Evolutionary conservation across 768 basidiomycete genomes (phyloP), one percentile per base, ranked within the genome.

Genomic region (Boletus bicolor): DNA sequence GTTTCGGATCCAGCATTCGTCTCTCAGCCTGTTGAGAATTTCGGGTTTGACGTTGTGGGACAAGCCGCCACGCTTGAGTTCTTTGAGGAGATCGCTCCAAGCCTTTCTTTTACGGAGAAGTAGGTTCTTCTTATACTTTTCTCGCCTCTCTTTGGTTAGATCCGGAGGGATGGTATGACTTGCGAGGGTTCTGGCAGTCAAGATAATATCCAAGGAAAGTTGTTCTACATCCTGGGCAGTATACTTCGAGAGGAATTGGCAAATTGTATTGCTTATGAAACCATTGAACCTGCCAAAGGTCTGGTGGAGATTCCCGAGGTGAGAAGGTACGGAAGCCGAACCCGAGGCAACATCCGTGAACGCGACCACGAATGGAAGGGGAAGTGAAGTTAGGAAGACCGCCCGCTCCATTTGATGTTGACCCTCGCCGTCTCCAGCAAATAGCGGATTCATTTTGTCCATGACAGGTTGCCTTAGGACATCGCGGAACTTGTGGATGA

Each of bases 401-500:
- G 32, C n/a, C 24, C n/a, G 58, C 44, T 64, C 65, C 7, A 19
- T 24, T 44, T 55, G 54, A 19, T 51, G 45, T 17, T 36, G 53
- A 54, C 47, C 60, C 64, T 82, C 80, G 1, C 65, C 55, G 35
- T 75, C 71, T 21, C 66, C 73, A 15, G 77, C 72, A 10, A 69
- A 65, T 17, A 68, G 59, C 5, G 72, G 73, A 35, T 60, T 69
- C 47, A 87, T 67, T 38, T 71, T 73, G n/a, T 68, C 69, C 14
- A 64, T 55, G 45, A 84, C 75, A 7, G 94, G 87, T 68, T 91
- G 85, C 44, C 86, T 83, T n/a, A 98, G 77, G 24, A 91, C 70
- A 43, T 92, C 89, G n/a, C 93, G 84, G 77, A 94, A 96, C 75
- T 93, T 97, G 49, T 92, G 84, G 56, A 98, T 82, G 59, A 85